Conservation (phyloP, 1,284 basidiomycete species). For the Hortiboletus rubellus region DNA sequence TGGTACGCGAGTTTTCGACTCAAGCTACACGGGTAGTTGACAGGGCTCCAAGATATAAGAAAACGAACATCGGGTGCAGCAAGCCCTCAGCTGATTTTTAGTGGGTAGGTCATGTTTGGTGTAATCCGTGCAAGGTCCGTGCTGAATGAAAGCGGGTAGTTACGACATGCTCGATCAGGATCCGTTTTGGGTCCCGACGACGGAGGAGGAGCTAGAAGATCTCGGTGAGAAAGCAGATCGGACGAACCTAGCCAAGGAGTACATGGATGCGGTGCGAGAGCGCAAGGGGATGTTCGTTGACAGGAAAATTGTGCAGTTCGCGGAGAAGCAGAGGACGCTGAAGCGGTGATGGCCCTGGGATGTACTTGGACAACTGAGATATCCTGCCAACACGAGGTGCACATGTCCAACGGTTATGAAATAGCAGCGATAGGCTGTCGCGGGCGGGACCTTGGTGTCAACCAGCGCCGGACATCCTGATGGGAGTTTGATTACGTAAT, state of each 20-base stretch:
- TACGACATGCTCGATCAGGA: constrained; percentile 90
- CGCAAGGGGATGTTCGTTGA: constrained; percentile 97
- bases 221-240: constrained; percentile 95
- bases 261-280: constrained; percentile 90
- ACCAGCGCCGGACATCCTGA: not conserved
- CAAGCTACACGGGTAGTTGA: constrained; percentile 4
- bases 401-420: constrained; percentile 10
- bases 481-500: constrained; percentile 28
- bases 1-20: constrained; percentile 48
- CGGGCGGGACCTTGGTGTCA: constrained; percentile 8
- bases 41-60: constrained; percentile 68
- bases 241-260: constrained; percentile 90
- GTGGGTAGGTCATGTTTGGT: constrained; percentile 58
- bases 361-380: not conserved
- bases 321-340: constrained; percentile 96
- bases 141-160: constrained; percentile 40
- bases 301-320: constrained; percentile 88
- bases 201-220: constrained; percentile 97
- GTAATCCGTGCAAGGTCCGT: constrained; percentile 3
- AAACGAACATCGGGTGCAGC: constrained; percentile 96
- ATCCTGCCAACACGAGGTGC: not conserved
- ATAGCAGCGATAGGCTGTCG: constrained; percentile 8
- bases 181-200: constrained; percentile 99
- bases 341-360: constrained; percentile 58
- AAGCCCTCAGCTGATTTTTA: constrained; percentile 95